phyloP scores from a whole-genome alignment of 768 basidiomycete genomes.

The Rhizopogon roseolus region DNA sequence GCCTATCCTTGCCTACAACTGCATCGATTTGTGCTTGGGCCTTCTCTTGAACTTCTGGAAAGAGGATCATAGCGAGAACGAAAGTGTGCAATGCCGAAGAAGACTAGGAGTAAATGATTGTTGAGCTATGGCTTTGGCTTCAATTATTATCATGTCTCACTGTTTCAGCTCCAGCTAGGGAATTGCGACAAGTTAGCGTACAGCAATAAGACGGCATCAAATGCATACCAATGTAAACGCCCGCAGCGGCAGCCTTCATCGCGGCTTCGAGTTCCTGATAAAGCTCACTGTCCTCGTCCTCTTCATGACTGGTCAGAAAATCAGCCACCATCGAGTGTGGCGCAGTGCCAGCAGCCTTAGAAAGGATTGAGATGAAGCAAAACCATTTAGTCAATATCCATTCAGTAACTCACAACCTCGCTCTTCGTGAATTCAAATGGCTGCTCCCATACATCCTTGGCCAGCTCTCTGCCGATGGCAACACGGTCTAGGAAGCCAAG shows the following conservation, averaged over 20 bases:
- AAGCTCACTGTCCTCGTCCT: neutral
- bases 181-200: neutral
- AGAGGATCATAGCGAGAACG: constrained; percentile 1
- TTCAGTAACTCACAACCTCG: no score
- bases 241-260: neutral
- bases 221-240: constrained; percentile 1
- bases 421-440: no score
- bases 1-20: neutral
- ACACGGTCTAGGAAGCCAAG: neutral
- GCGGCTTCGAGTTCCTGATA: no score
- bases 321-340: constrained; percentile 7
- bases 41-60: constrained; percentile 7
- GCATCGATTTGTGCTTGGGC: constrained; percentile 4
- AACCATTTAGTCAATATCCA: neutral
- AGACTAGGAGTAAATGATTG: neutral
- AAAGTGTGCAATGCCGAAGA: neutral
- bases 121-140: neutral
- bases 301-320: neutral
- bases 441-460: no score
- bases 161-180: neutral
- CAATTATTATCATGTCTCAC: neutral
- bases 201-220: neutral
- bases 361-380: neutral
- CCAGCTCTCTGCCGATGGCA: no score
- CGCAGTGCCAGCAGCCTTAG: constrained; percentile 1